phyloP scores from a whole-genome alignment of 305 asterid species.

The Ajuga reptans region DNA sequence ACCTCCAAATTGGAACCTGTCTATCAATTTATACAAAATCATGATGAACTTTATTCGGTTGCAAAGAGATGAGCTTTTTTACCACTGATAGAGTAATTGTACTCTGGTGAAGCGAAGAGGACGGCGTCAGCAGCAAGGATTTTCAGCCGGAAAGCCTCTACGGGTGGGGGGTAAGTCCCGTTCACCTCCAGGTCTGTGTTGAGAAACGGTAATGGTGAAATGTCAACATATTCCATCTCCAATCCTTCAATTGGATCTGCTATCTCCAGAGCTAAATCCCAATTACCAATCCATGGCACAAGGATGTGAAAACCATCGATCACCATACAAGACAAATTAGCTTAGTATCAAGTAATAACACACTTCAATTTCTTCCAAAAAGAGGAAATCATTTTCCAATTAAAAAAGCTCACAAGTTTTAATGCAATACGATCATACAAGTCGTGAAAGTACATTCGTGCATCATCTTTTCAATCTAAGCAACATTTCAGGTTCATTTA shows the following conservation, averaged over 20 bases:
- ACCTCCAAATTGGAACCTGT: no score
- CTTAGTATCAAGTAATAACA: not conserved
- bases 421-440: no score
- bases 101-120: slow-evolving; percentile 61
- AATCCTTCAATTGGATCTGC: slow-evolving; percentile 39
- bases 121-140: slow-evolving; percentile 46
- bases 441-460: no score
- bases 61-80: not conserved
- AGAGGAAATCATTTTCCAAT: not conserved
- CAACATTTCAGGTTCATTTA: no score
- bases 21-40: not conserved
- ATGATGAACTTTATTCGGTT: not conserved
- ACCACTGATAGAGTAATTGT: slow-evolving; percentile 61
- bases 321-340: not conserved
- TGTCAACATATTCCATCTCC: slow-evolving; percentile 48
- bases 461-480: no score
- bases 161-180: slow-evolving; percentile 39
- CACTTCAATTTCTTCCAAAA: not conserved
- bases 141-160: slow-evolving; percentile 48
- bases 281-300: not conserved
- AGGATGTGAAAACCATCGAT: not conserved
- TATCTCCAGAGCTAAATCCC: slow-evolving; percentile 35
- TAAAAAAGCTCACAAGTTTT: not conserved
- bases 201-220: slow-evolving; percentile 48
- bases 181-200: slow-evolving; percentile 56